phyloP scores from a whole-genome alignment of 2,329 filamentous ascomycete species.

The Botrytis cinerea region DNA sequence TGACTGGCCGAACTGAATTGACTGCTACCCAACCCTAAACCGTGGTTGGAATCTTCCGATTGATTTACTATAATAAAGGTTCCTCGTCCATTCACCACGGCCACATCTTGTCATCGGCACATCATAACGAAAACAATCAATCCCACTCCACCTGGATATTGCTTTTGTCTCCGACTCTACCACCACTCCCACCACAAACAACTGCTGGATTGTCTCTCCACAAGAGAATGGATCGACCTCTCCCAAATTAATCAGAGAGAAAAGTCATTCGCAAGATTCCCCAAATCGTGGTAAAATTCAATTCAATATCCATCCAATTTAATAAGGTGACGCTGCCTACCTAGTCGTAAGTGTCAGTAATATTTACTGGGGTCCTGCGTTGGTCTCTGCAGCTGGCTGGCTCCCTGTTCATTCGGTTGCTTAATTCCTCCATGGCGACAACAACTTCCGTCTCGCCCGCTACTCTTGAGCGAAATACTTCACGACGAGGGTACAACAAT shows the following conservation, averaged over 20 bases:
- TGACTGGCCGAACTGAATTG: too few relatives aligned
- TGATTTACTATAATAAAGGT: background rate
- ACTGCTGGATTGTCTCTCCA: background rate
- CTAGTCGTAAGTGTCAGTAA: background rate
- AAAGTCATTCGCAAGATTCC: background rate
- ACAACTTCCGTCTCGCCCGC: conserved; percentile 34
- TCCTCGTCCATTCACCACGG: background rate
- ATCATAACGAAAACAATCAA: background rate
- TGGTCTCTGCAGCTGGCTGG: conserved; percentile 27
- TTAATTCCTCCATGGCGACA: conserved; percentile 32
- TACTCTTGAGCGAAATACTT: conserved; percentile 34
- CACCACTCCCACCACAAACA: background rate
- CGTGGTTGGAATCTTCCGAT: background rate
- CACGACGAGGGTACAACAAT: conserved; percentile 35
- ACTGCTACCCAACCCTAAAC: background rate
- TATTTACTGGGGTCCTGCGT: conserved; percentile 16
- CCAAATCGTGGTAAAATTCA: background rate
- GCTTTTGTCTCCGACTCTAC: background rate
- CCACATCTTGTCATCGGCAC: background rate
- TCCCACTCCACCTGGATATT: background rate
- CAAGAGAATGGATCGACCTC: background rate
- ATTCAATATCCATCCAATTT: background rate
- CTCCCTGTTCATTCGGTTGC: conserved; percentile 23
- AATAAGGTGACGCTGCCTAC: conserved; percentile 17
- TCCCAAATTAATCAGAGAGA: background rate